phyloP scores from a whole-genome alignment of 2,329 filamentous ascomycete genomes.

The Aspergillus proliferans region DNA sequence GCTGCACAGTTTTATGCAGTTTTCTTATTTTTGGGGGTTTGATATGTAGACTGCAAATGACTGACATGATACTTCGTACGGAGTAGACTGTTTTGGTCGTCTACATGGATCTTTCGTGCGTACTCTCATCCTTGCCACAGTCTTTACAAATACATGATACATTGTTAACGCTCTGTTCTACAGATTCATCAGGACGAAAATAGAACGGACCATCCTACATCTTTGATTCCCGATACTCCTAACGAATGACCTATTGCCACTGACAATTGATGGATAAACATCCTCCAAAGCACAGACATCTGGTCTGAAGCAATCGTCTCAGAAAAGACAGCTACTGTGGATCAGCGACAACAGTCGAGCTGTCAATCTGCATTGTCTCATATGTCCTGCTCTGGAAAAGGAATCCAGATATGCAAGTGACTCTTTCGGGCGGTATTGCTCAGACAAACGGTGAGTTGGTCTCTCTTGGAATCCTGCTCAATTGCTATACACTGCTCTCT shows the following conservation, averaged over 20 bases:
- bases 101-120: too few relatives aligned
- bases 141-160: too few relatives aligned
- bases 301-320: background rate
- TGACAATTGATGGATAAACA: too few relatives aligned
- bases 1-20: too few relatives aligned
- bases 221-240: too few relatives aligned
- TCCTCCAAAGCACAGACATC: too few relatives aligned
- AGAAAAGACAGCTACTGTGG: background rate
- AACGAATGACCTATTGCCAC: too few relatives aligned
- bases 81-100: background rate
- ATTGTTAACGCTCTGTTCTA: too few relatives aligned
- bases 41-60: background rate
- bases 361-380: background rate
- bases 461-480: background rate
- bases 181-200: too few relatives aligned
- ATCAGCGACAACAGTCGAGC: background rate
- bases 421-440: background rate
- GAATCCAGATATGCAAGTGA: background rate
- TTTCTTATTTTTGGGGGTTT: too few relatives aligned
- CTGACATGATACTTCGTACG: background rate
- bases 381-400: background rate
- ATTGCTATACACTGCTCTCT: background rate
- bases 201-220: too few relatives aligned
- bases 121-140: too few relatives aligned
- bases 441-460: background rate